phyloP scores from a whole-genome alignment of 1,284 basidiomycete species.

The Ganoderma boninense region DNA sequence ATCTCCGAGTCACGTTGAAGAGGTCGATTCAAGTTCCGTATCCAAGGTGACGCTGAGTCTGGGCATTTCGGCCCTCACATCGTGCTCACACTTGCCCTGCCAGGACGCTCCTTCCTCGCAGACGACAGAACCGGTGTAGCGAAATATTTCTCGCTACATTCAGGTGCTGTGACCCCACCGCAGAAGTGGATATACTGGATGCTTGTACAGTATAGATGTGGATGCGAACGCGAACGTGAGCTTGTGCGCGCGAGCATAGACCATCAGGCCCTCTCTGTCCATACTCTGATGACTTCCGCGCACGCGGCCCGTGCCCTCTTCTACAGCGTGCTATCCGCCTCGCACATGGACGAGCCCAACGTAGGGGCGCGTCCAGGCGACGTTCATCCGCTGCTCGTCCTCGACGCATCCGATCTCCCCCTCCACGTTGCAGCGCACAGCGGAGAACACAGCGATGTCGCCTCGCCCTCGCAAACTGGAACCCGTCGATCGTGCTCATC shows the following conservation, averaged over 20 bases:
- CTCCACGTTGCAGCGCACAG: conserved; percentile 68
- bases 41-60: background rate
- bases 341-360: conserved; percentile 56
- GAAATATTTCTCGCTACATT: no score
- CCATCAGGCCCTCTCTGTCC: conserved; percentile 18
- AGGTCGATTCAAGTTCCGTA: background rate
- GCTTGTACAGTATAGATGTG: background rate
- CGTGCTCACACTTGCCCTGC: no score
- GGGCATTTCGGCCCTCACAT: no score
- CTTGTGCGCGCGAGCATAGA: no score
- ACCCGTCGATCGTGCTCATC: conserved; percentile 74
- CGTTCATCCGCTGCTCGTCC: conserved; percentile 72
- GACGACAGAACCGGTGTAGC: no score
- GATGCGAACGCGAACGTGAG: background rate
- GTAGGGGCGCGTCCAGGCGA: conserved; percentile 73
- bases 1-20: background rate
- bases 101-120: no score
- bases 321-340: conserved; percentile 54
- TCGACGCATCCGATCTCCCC: conserved; percentile 77
- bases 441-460: conserved; percentile 77
- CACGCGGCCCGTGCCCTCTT: conserved; percentile 59
- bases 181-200: background rate
- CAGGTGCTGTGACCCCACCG: no score
- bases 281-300: conserved; percentile 36
- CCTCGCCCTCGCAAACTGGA: conserved; percentile 80